Base-by-base conservation (phyloP, 305 asterid genomes). In the Coffea humblotiana region DNA sequence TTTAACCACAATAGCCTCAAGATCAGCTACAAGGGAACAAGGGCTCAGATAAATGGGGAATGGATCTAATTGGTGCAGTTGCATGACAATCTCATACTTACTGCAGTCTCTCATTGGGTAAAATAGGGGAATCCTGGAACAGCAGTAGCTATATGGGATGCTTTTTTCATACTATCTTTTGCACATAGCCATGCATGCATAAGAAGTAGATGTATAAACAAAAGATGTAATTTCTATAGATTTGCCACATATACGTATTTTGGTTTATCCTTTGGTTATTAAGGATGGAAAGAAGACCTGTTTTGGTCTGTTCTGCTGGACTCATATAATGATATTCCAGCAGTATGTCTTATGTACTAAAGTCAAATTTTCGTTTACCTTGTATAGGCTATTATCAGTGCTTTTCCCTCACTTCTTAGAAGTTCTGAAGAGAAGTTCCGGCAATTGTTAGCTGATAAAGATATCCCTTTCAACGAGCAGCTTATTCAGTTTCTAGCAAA, bases 321-420 rank as follows among this genome's bases (percentile, higher is more conserved):
- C 45, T 75, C 45, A 13, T 60, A 32, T n/a, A n/a, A 25, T 43
- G 54, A 35, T 52, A 69, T 54, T 25, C n/a, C 54, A 68, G 32
- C 60, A 6, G 27, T 21, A 72, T 73, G 47, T 25, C 37, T 54
- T 72, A 43, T 37, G 60, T 66, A 15, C 47, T 37, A 72, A 79
- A 29, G 23, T 45, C 35, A 25, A 12, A 13, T 43, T 68, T 21
- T 71, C 21, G 52, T 81, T 80, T 84, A 37, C 72, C 67, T 87
- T 83, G 56, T 64, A 77, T 81, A 95, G 99, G 89, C 90, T 64
- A 90, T 95, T 84, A 78, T 92, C 77, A 81, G 91, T 83, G 89
- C 88, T 78, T 89, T 88, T 78, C 99, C 99, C 74, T 82, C 90
- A 67, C 97, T 93, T 75, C 89, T 95, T 82, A 87, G 88, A 86